Evolutionary conservation across 352 stramenopile genomes (phyloP).

Genomic region (Plasmopara viticola): DNA sequence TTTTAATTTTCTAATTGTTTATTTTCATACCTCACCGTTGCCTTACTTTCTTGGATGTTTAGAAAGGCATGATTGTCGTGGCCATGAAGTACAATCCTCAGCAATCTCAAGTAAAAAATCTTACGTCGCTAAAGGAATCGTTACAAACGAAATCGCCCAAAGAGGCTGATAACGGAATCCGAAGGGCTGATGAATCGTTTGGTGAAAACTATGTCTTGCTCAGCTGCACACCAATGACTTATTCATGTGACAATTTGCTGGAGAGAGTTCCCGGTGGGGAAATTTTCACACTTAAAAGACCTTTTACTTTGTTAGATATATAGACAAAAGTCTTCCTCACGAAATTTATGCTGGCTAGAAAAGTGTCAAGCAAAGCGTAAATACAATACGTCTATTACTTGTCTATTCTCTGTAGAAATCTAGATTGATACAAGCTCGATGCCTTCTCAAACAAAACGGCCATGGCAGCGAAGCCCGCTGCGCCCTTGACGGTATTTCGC

Average conservation of each 20-base stretch:
- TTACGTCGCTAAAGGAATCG: conserved; percentile 9
- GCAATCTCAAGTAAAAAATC: not conserved
- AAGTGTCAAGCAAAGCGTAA: not conserved
- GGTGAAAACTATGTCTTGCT: conserved; percentile 31
- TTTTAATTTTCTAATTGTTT: not conserved
- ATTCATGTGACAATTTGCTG: conserved; percentile 16
- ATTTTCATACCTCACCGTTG: not conserved
- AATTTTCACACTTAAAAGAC: conserved; percentile 34
- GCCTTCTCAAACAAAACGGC: conserved; percentile 81
- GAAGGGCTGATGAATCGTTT: not conserved
- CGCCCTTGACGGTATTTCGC: conserved; percentile 68
- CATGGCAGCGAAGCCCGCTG: conserved; percentile 73
- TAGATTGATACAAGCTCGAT: conserved; percentile 53
- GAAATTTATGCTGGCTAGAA: not conserved
- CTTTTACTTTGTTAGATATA: conserved; percentile 37
- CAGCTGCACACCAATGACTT: conserved; percentile 29
- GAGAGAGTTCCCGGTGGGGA: conserved; percentile 30
- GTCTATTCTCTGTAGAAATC: not conserved
- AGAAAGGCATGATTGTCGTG: conserved; percentile 77
- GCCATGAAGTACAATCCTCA: conserved; percentile 50
- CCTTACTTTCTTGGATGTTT: conserved; percentile 1
- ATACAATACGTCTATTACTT: conserved; percentile 21
- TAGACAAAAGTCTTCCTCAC: not conserved
- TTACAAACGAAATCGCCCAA: conserved; percentile 4
- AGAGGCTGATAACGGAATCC: conserved; percentile 11